phyloP scores from a whole-genome alignment of 2,329 filamentous ascomycete species.

The Purpureocillium lavendulum region DNA sequence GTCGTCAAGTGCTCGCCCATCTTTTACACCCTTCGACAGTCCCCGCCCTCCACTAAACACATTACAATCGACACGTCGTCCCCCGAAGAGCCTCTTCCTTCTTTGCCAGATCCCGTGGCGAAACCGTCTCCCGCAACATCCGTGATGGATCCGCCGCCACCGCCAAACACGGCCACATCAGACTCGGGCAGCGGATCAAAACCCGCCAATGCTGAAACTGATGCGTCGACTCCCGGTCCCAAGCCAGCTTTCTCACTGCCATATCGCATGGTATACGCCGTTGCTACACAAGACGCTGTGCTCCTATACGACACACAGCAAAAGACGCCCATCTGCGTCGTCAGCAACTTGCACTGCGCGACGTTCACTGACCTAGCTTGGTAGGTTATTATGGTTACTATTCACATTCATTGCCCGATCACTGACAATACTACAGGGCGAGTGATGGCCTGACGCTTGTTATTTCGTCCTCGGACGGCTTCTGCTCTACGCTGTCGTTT shows the following conservation, averaged over 20 bases:
- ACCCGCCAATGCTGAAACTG: constrained; percentile 32
- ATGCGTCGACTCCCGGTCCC: constrained; percentile 45
- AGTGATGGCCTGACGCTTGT: constrained; percentile 54
- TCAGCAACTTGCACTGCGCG: constrained; percentile 94
- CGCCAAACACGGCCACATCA: constrained; percentile 41
- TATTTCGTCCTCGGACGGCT: constrained; percentile 97
- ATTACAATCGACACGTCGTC: constrained; percentile 94
- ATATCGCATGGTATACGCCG: constrained; percentile 92
- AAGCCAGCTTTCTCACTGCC: constrained; percentile 73
- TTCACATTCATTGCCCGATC: not conserved
- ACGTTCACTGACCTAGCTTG: constrained; percentile 96
- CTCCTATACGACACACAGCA: constrained; percentile 96
- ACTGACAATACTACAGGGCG: constrained; percentile 26
- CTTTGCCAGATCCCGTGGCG: constrained; percentile 74
- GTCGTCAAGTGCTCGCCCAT: constrained; percentile 91
- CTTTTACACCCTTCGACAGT: constrained; percentile 72
- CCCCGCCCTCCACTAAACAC: constrained; percentile 63
- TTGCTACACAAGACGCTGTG: constrained; percentile 93
- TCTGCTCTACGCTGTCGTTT: constrained; percentile 89
- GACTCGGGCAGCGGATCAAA: constrained; percentile 46
- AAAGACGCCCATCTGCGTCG: constrained; percentile 83
- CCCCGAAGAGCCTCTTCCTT: constrained; percentile 71
- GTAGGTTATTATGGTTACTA: constrained; percentile 40
- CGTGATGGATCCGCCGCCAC: constrained; percentile 77
- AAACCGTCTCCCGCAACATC: constrained; percentile 49